Evolutionary conservation across 1,139 yeast genomes (phyloP), one percentile per base, ranked within the genome.

Genomic region (Kodamaea arcana): DNA sequence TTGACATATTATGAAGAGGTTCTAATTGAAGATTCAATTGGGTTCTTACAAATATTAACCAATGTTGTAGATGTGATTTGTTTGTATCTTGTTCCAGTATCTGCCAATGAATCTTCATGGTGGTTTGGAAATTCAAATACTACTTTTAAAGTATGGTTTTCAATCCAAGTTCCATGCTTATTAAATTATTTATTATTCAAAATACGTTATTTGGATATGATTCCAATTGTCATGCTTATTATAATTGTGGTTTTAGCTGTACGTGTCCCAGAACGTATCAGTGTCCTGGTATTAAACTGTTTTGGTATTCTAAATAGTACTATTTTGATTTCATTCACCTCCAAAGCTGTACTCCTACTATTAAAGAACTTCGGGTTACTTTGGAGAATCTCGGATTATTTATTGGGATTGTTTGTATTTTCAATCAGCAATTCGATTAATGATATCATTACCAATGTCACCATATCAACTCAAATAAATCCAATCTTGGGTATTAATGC

Each of bases 401-500:
- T 62, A n/a, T 52, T 69, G 33, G 74, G 75, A 2, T 46, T 66
- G 16, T 40, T 66, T 12, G 58, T 67, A 3, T 69, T 68, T 45
- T 59, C 73, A 21, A 47, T 66, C 28, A 59, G 65, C 36, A 68
- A 66, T 37, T 64, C 70, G 4, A 50, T 66, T 24, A 67, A 65
- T 43, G 74, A 69, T 40, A 49, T 65, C n/a, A 54, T 67, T 16
- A 65, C 71, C 28, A 65, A 69, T 38, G 43, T 64, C 14, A 65
- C 71, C 14, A 46, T 69, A 5, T 57, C 73, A 4, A 47, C 59
- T 3, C 56, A 49, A 23, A 50, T 64, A 7, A 55, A 60, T 33
- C 67, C 72, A 2, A 48, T 61, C 12, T 50, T 64, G 22, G 75
- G 73, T 1, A 47, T 68, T 7, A 65, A 65, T 44, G 54, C 73